These are phyloP conservation scores for Nitzschia sp. DNA, from an alignment of 108 stramenopile species.

Conservation along the genomic window DNA sequence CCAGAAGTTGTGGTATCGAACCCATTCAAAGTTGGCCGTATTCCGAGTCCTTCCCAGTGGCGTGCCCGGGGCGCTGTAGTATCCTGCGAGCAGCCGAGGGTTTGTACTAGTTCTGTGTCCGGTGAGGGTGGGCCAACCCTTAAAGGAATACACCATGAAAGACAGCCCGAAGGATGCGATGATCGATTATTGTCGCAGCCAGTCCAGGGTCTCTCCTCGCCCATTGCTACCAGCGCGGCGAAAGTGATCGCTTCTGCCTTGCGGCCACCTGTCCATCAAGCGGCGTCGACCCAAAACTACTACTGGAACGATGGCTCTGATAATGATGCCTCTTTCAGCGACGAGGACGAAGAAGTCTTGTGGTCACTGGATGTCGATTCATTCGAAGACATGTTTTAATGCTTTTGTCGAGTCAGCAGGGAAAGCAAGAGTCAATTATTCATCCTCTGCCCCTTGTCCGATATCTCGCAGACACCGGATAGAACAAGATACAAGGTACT, in stretches of 20 bases:
- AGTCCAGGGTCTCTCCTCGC: slow-evolving; percentile 8
- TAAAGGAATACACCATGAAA: no score
- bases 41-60: not conserved
- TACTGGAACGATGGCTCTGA: slow-evolving; percentile 12
- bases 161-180: not conserved
- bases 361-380: not conserved
- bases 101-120: no score
- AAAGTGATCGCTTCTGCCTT: slow-evolving; percentile 23
- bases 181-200: not conserved
- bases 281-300: not conserved
- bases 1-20: no score
- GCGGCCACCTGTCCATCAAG: slow-evolving; percentile 6
- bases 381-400: slow-evolving; percentile 21
- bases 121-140: no score
- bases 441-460: no score
- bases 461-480: no score
- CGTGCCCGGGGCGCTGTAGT: not conserved
- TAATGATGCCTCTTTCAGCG: no score
- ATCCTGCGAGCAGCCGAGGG: no score
- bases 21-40: not conserved
- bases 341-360: slow-evolving; percentile 6
- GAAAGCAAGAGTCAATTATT: no score
- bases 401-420: not conserved
- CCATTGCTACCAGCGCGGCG: slow-evolving; percentile 16
- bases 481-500: not conserved